phyloP scores from a whole-genome alignment of 257 asterid species.

The Echium plantagineum region DNA sequence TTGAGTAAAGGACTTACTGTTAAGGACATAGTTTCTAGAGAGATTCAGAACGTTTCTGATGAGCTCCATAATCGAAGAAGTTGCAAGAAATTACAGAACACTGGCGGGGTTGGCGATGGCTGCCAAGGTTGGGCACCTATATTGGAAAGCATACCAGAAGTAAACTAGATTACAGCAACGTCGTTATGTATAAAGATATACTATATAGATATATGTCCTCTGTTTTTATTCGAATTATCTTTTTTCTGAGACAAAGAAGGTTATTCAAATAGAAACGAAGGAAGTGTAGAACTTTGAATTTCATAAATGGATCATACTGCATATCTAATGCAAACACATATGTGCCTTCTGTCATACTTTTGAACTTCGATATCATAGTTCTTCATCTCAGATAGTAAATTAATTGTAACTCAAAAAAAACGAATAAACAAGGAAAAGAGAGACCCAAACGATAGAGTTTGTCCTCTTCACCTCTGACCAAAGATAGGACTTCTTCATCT shows the following conservation, averaged over 20 bases:
- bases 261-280: not conserved
- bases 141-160: constrained; percentile 12
- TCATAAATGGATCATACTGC: too few species aligned
- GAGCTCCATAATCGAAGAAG: constrained; percentile 17
- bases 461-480: too few species aligned
- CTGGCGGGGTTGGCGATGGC: not conserved
- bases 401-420: too few species aligned
- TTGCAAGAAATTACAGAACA: not conserved
- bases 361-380: too few species aligned
- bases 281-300: not conserved
- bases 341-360: too few species aligned
- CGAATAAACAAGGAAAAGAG: too few species aligned
- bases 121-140: constrained; percentile 12
- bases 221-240: too few species aligned
- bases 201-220: not conserved
- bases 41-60: constrained; percentile 3
- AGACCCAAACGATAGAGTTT: too few species aligned
- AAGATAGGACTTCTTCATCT: too few species aligned
- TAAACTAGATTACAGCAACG: not conserved
- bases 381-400: too few species aligned
- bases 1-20: constrained; percentile 34
- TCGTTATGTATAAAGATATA: not conserved
- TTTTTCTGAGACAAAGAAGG: not conserved
- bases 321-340: too few species aligned
- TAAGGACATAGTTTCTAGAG: constrained; percentile 24